Conservation (phyloP, 495 filamentous ascomycete genomes). For the Podospora appendiculata region DNA sequence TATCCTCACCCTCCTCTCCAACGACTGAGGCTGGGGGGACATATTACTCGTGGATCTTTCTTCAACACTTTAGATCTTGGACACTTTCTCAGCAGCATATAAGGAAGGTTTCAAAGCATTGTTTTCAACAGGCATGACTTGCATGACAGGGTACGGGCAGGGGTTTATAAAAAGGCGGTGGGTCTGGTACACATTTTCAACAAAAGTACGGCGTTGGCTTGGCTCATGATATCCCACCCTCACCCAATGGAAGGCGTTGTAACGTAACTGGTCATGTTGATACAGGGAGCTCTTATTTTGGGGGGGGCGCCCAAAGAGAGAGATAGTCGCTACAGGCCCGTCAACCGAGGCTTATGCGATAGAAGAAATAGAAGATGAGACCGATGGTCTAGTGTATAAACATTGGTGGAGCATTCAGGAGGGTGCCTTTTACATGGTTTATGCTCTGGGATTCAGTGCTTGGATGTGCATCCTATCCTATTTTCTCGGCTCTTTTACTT, state of each 20-base stretch:
- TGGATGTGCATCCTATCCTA: too few species aligned
- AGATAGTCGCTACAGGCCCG: constrained; percentile 12
- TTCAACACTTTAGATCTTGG: constrained; percentile 19
- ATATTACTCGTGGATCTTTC: constrained; percentile 12
- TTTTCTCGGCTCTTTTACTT: too few species aligned
- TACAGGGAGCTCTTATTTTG: constrained; percentile 8
- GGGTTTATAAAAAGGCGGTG: constrained; percentile 34
- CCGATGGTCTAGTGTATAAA: not conserved
- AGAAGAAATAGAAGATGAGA: constrained; percentile 2
- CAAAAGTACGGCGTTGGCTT: constrained; percentile 47
- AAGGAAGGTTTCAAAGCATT: constrained; percentile 16
- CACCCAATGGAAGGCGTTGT: constrained; percentile 27
- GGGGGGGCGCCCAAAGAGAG: not conserved
- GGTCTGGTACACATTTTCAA: constrained; percentile 46
- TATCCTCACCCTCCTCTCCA: constrained; percentile 6
- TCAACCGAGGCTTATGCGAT: constrained; percentile 23
- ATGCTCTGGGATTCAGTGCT: too few species aligned
- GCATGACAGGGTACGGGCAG: constrained; percentile 34
- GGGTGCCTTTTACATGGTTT: too few species aligned
- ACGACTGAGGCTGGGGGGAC: constrained; percentile 1
- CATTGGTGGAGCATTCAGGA: not conserved
- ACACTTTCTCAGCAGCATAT: constrained; percentile 19
- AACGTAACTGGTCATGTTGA: constrained; percentile 16
- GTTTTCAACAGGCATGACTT: constrained; percentile 44
- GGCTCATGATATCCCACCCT: constrained; percentile 37